A percentile compares a stretch with the other conserved stretches of the same genome.
Conservation (phyloP, 306 rosid genomes). For the Acacia acuminata region DNA sequence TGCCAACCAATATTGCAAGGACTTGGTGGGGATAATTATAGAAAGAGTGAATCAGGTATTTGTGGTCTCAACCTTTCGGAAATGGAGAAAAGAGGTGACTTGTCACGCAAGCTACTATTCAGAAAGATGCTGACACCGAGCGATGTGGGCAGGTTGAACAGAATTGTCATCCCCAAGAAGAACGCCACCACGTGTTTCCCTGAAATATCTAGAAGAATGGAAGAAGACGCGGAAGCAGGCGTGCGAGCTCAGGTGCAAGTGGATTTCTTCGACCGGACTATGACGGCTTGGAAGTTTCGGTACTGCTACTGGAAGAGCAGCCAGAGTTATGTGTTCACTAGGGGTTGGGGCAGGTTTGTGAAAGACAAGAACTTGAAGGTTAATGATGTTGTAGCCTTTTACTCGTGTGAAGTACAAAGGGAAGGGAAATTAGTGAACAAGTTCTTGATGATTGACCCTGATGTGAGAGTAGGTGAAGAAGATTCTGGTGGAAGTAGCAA, state of each 20-base stretch:
- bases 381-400: constrained; percentile 41
- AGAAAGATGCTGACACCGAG: constrained; percentile 49
- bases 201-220: neutral
- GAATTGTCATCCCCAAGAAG: constrained; percentile 43
- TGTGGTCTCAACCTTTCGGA: neutral
- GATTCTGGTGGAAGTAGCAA: neutral
- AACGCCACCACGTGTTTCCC: constrained; percentile 35
- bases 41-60: neutral
- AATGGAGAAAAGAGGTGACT: constrained; percentile 4
- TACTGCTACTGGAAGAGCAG: constrained; percentile 51
- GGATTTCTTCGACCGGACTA: constrained; percentile 33
- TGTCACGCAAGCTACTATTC: constrained; percentile 34
- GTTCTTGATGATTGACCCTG: constrained; percentile 32
- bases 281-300: constrained; percentile 42
- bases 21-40: neutral
- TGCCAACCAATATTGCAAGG: constrained; percentile 34
- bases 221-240: neutral
- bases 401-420: constrained; percentile 17
- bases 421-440: neutral
- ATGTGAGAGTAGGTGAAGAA: neutral
- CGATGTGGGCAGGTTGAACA: constrained; percentile 48
- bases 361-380: constrained; percentile 35
- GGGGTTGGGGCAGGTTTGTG: constrained; percentile 49
- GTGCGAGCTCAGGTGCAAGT: constrained; percentile 1
- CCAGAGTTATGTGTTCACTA: constrained; percentile 47